Conservation (phyloP, 2,329 filamentous ascomycete species). For the Verticillium nonalfalfae region DNA sequence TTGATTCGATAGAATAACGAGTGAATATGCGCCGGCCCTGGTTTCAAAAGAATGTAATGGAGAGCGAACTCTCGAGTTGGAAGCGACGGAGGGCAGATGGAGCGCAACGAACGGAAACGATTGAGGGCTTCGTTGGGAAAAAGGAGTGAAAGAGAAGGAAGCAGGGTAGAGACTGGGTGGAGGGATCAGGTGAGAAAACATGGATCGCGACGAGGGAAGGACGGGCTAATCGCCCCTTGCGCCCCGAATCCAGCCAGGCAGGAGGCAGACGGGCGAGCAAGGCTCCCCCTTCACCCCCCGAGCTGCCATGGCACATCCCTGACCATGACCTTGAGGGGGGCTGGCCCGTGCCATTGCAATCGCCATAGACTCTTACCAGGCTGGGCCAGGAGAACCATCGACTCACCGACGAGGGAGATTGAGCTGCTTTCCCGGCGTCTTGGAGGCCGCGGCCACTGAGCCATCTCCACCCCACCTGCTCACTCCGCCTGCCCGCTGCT, state of each 20-base stretch:
- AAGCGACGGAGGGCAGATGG: background rate
- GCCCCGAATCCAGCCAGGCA: background rate
- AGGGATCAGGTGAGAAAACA: background rate
- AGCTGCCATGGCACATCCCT: background rate
- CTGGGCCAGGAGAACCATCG: background rate
- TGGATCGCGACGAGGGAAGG: background rate
- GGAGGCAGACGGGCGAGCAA: background rate
- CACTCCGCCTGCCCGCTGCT: background rate
- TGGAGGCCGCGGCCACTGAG: background rate
- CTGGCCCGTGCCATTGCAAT: background rate
- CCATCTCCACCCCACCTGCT: background rate
- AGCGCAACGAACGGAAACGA: background rate
- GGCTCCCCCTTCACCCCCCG: background rate
- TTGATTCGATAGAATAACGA: background rate
- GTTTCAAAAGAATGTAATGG: background rate
- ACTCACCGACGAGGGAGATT: background rate
- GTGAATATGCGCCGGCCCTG: background rate
- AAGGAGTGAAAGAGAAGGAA: background rate
- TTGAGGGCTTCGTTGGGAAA: background rate
- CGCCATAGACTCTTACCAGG: background rate
- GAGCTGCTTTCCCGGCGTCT: background rate
- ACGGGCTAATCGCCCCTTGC: background rate
- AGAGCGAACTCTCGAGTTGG: slow-evolving; percentile 1
- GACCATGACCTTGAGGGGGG: background rate
- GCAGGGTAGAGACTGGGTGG: background rate